Conservation (phyloP, 2,329 filamentous ascomycete genomes). For the Pseudogymnoascus sp. region DNA sequence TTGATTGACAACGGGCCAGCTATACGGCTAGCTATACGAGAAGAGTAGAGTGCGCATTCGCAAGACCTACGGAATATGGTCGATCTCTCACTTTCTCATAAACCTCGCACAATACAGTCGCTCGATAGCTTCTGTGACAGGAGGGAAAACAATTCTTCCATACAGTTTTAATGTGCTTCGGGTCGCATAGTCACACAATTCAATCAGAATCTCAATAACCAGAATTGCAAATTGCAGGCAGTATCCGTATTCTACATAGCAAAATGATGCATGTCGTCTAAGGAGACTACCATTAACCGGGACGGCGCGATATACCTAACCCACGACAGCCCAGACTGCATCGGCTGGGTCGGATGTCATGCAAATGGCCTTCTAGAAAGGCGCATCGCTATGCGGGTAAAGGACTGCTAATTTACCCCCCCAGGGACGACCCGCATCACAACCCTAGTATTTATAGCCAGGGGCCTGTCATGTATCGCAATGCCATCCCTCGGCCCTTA, state of each 20-base stretch:
- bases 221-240: not conserved
- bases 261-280: not conserved
- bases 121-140: not conserved
- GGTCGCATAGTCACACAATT: not conserved
- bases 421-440: not conserved
- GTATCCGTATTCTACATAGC: not conserved
- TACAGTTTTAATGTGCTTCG: not conserved
- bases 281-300: slow-evolving; percentile 7
- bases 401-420: not conserved
- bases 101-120: not conserved
- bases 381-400: slow-evolving; percentile 3
- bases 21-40: not conserved
- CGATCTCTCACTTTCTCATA: not conserved
- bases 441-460: slow-evolving; percentile 4
- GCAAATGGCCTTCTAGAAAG: slow-evolving; percentile 5
- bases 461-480: not conserved
- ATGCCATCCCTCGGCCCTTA: not conserved
- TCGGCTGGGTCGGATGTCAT: slow-evolving; percentile 7
- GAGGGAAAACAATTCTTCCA: not conserved
- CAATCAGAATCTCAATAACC: not conserved
- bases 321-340: slow-evolving; percentile 5
- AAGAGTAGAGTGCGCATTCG: not conserved
- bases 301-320: not conserved
- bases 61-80: not conserved
- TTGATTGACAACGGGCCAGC: not conserved